A percentile compares a stretch with the other conserved stretches of the same genome.
Conservation (phyloP, 1,284 basidiomycete genomes). For the Ganoderma sp. region DNA sequence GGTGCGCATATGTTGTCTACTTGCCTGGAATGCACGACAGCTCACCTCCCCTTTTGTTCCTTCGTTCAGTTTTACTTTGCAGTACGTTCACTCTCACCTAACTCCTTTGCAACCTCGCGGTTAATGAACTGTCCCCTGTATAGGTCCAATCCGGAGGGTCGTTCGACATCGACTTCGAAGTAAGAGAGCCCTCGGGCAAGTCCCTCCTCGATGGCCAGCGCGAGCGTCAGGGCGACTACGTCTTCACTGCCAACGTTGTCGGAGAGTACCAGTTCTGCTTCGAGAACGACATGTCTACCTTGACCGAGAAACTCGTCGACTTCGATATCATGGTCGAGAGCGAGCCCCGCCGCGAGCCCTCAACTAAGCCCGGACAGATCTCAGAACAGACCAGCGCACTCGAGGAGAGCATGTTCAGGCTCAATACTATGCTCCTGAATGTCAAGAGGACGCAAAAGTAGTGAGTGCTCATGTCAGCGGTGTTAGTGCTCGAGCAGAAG, state of each 20-base stretch:
- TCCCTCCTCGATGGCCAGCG: constrained; percentile 85
- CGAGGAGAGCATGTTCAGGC: constrained; percentile 92
- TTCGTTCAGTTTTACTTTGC: constrained; percentile 60
- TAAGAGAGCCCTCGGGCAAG: constrained; percentile 89
- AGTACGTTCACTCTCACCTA: constrained; percentile 48
- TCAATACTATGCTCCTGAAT: constrained; percentile 84
- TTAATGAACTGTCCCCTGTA: constrained; percentile 6
- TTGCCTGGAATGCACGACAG: too few relatives aligned
- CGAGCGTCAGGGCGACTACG: constrained; percentile 96
- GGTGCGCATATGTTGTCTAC: constrained; percentile 50
- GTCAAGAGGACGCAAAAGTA: constrained; percentile 93
- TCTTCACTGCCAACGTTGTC: constrained; percentile 91
- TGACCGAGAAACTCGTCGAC: constrained; percentile 91
- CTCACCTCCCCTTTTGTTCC: not conserved
- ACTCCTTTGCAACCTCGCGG: constrained; percentile 39
- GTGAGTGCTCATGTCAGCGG: constrained; percentile 52
- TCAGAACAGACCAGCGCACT: constrained; percentile 89
- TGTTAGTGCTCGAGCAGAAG: constrained; percentile 17
- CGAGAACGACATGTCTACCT: constrained; percentile 93
- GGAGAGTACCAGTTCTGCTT: constrained; percentile 99
- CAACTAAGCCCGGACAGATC: constrained; percentile 83
- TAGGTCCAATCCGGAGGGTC: constrained; percentile 96
- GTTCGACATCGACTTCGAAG: constrained; percentile 95
- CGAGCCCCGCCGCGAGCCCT: constrained; percentile 85
- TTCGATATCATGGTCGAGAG: constrained; percentile 98